Conservation (phyloP, 1,139 yeast genomes). For the Suhomyces maxii region DNA sequence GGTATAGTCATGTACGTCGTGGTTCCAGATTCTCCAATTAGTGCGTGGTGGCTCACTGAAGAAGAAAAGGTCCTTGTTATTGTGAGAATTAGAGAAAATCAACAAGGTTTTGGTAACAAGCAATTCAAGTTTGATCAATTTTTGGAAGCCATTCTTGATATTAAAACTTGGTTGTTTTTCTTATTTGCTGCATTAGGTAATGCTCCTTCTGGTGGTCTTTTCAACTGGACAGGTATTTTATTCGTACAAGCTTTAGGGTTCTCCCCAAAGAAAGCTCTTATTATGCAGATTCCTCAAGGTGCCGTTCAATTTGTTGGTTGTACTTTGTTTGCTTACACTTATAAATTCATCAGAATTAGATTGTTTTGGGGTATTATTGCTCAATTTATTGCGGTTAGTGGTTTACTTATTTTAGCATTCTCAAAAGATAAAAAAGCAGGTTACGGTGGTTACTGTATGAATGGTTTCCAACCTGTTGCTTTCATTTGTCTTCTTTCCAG, state of each 20-base stretch:
- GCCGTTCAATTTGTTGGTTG: slow-evolving; percentile 47
- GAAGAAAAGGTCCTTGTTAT: slow-evolving; percentile 44
- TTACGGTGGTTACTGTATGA: slow-evolving; percentile 14
- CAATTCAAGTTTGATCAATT: slow-evolving; percentile 17
- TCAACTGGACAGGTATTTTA: slow-evolving; percentile 20
- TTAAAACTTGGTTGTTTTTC: slow-evolving; percentile 16
- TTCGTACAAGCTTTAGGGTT: slow-evolving; percentile 23
- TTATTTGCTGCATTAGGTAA: slow-evolving; percentile 9
- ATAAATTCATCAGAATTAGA: slow-evolving; percentile 19
- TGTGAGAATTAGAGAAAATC: slow-evolving; percentile 35
- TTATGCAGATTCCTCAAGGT: slow-evolving; percentile 35
- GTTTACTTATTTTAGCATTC: slow-evolving; percentile 51
- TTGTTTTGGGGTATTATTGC: slow-evolving; percentile 45
- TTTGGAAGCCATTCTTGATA: slow-evolving; percentile 16
- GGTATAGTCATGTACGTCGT: slow-evolving; percentile 25
- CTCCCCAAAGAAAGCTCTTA: slow-evolving; percentile 34
- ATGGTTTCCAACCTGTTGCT: slow-evolving; percentile 34
- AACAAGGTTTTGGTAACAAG: slow-evolving; percentile 10
- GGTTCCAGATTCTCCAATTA: slow-evolving; percentile 31
- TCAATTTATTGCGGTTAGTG: slow-evolving; percentile 35
- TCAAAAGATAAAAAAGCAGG: slow-evolving; percentile 19
- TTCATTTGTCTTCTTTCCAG: slow-evolving; percentile 49
- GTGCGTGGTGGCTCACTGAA: slow-evolving; percentile 41
- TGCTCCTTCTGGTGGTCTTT: slow-evolving; percentile 12
- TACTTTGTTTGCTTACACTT: slow-evolving; percentile 19